Base-by-base conservation (phyloP, 2,329 filamentous ascomycete species). In the Tolypocladium inflatum region DNA sequence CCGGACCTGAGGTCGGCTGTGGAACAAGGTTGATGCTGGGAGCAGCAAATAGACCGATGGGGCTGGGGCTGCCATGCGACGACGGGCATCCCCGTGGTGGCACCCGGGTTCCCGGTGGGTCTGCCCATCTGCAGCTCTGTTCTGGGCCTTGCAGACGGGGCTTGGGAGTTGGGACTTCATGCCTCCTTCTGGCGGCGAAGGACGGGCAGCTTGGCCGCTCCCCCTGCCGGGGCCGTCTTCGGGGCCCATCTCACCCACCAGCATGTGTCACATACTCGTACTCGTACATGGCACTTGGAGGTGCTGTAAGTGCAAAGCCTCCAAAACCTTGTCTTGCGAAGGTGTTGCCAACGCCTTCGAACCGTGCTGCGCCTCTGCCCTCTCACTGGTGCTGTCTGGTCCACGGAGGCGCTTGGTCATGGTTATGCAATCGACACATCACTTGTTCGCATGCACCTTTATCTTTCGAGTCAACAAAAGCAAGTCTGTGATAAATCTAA, bases 401-500 rank as follows among this genome's bases (percentile, higher is more conserved):
- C 35, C 33, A 35, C 37, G 17, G 21, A 54, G 51, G 55, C 55
- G 59, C 57, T 33, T 57, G 30, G 13, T 9, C 52, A 45, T n/a
- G 53, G 21, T 39, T 17, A 54, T 41, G 52, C 30, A 61, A 37
- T 53, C 57, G 35, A 54, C 52, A 54, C n/a, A 19, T 26, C 52
- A 39, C 21, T 8, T 38, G 9, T 37, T 30, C 26, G 10, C 10
- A 45, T 26, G 23, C 41, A n/a, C 39, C 41, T 15, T 10, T 11
- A 23, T 19, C 21, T n/a, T 42, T 43, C 39, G 17, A 55, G 23
- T 37, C 26, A 43, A 33, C 38, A 41, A 55, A 54, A 33, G 37
- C 48, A 37, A 52, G 48, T 35, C 26, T 15, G 19, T 37, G 19
- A 9, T 10, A 37, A 21, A 37, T 37, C 19, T 8, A 37, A 52